Conservation (phyloP, 1,139 yeast genomes). For the Candida pseudoviswanathii region DNA sequence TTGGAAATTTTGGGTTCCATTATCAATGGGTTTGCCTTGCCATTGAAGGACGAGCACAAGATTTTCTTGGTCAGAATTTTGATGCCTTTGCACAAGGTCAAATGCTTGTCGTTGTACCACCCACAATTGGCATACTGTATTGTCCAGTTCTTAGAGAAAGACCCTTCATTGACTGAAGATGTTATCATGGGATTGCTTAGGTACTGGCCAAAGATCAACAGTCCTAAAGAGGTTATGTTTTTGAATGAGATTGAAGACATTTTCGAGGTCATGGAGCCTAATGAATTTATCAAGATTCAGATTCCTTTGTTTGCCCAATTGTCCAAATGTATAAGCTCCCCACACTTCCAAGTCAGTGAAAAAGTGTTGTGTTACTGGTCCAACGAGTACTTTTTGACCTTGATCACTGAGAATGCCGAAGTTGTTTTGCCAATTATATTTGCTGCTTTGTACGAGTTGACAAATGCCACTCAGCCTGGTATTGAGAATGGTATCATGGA, state of each 20-base stretch:
- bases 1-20: slow-evolving; percentile 94
- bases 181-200: slow-evolving; percentile 90
- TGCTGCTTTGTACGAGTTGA: slow-evolving; percentile 84
- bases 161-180: slow-evolving; percentile 88
- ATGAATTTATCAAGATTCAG: slow-evolving; percentile 88
- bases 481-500: slow-evolving; percentile 52
- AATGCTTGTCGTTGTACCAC: slow-evolving; percentile 84
- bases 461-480: slow-evolving; percentile 54
- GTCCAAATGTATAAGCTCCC: slow-evolving; percentile 90
- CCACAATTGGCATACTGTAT: slow-evolving; percentile 97
- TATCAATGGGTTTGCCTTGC: slow-evolving; percentile 96
- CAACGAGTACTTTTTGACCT: slow-evolving; percentile 87
- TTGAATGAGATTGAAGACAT: slow-evolving; percentile 95
- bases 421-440: slow-evolving; percentile 90
- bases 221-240: slow-evolving; percentile 95
- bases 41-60: slow-evolving; percentile 95
- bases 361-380: slow-evolving; percentile 94
- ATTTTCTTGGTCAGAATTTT: slow-evolving; percentile 85
- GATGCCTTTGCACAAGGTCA: slow-evolving; percentile 90
- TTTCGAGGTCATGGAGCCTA: slow-evolving; percentile 93
- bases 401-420: slow-evolving; percentile 89
- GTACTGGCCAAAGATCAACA: slow-evolving; percentile 96
- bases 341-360: slow-evolving; percentile 97
- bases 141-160: slow-evolving; percentile 94
- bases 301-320: slow-evolving; percentile 93